Conservation (phyloP, 148 eudicot genomes). For the Rhododendron simsii region DNA sequence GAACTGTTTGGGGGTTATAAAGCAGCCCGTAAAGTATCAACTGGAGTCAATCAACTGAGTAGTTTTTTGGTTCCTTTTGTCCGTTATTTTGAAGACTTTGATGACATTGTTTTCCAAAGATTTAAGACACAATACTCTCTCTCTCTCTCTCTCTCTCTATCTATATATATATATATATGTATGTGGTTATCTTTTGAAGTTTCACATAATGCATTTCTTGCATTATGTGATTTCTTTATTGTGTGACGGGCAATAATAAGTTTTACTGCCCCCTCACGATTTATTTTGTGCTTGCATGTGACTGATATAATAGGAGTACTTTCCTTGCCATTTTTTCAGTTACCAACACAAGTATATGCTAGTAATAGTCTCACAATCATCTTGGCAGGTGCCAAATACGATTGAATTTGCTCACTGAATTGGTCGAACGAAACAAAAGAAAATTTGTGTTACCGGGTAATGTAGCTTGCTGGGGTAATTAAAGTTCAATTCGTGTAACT, state of each 20-base stretch:
- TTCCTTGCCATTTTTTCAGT: not conserved
- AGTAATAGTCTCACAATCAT: not conserved
- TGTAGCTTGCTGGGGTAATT: slow-evolving; percentile 28
- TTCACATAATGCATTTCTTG: no score
- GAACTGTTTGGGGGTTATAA: not conserved
- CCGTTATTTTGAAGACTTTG: not conserved
- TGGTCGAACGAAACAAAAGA: slow-evolving; percentile 89
- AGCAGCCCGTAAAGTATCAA: not conserved
- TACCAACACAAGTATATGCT: not conserved
- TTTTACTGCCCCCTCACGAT: not conserved
- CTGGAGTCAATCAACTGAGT: not conserved
- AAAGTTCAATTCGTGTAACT: slow-evolving; percentile 57
- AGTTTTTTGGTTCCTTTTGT: not conserved
- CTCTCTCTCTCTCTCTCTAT: not conserved
- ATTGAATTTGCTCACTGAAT: slow-evolving; percentile 98
- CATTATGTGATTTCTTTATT: no score
- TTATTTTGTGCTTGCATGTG: not conserved
- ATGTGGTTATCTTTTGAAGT: not conserved
- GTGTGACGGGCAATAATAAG: not conserved
- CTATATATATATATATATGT: no score
- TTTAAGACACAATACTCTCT: not conserved
- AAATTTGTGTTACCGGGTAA: slow-evolving; percentile 84
- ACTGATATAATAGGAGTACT: not conserved
- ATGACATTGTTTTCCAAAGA: not conserved
- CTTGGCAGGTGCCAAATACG: slow-evolving; percentile 84